A percentile compares a stretch with the other conserved stretches of the same genome.
These are phyloP conservation scores for Colletotrichum truncatum DNA, from an alignment of 2,329 filamentous ascomycete genomes.

Conservation along the genomic window DNA sequence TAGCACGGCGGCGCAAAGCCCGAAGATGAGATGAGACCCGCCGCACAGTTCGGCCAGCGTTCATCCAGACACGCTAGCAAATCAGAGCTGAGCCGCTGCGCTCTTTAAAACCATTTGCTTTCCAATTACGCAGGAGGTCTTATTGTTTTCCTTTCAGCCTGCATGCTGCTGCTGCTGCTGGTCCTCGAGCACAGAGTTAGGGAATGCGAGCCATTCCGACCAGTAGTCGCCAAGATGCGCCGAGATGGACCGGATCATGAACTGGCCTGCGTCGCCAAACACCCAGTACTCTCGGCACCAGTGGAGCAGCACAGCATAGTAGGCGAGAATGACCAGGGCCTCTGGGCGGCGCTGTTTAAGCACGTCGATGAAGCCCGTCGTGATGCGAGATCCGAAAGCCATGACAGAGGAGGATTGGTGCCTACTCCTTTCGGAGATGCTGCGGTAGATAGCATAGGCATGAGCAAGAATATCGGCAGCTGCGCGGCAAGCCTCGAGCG, in stretches of 20 bases:
- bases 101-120: not conserved
- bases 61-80: not conserved
- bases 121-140: not conserved
- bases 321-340: constrained; percentile 56
- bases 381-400: constrained; percentile 42
- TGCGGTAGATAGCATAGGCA: constrained; percentile 43
- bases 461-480: constrained; percentile 42
- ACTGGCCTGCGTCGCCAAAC: constrained; percentile 41
- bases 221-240: constrained; percentile 41
- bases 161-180: constrained; percentile 30
- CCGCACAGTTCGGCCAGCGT: not conserved
- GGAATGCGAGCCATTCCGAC: constrained; percentile 39
- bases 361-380: constrained; percentile 44
- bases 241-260: constrained; percentile 38
- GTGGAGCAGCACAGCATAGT: constrained; percentile 60
- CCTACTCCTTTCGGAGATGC: constrained; percentile 33
- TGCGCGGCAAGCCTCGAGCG: constrained; percentile 39
- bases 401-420: constrained; percentile 41
- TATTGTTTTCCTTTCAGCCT: not conserved
- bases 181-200: constrained; percentile 31
- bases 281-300: constrained; percentile 48
- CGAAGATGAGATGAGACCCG: constrained; percentile 25
- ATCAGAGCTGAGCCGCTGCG: not conserved
- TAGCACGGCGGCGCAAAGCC: constrained; percentile 24
- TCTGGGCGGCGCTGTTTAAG: constrained; percentile 47